Percentiles rank a stretch among this genome's conserved stretches.
Conservation (phyloP, 164 flowering plant species). For the Echeveria elegans region DNA sequence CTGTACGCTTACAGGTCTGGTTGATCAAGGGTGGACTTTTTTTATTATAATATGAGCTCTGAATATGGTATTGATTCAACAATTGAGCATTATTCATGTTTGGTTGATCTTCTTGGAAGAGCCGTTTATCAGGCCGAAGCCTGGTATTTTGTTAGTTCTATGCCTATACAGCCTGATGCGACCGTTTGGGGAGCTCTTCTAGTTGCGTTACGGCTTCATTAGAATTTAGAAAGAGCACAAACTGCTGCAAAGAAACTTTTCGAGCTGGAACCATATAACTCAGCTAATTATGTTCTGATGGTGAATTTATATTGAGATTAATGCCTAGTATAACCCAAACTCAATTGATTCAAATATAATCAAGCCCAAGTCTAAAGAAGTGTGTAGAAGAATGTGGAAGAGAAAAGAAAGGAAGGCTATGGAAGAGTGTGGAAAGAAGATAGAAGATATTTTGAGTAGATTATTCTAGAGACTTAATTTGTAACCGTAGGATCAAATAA, state of each 20-base stretch:
- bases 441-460: no score
- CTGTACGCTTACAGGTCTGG: slow-evolving; percentile 50
- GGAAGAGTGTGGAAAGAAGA: no score
- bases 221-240: slow-evolving; percentile 38
- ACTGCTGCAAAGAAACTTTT: slow-evolving; percentile 42
- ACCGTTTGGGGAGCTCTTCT: slow-evolving; percentile 62
- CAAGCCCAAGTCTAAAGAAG: no score
- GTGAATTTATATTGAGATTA: slow-evolving; percentile 49
- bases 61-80: slow-evolving; percentile 32
- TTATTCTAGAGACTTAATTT: no score
- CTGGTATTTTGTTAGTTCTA: slow-evolving; percentile 42
- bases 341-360: no score
- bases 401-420: no score
- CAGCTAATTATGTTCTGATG: slow-evolving; percentile 48
- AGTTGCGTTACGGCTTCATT: slow-evolving; percentile 37
- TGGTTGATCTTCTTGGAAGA: slow-evolving; percentile 73
- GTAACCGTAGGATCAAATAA: no score
- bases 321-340: no score
- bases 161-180: slow-evolving; percentile 59
- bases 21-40: slow-evolving; percentile 55
- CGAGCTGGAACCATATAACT: slow-evolving; percentile 48
- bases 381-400: no score
- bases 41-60: slow-evolving; percentile 46
- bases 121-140: slow-evolving; percentile 63
- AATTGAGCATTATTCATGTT: slow-evolving; percentile 62